These are phyloP conservation scores for Leishmania mexicana DNA, from an alignment of 208 protist species.

Conservation along the genomic window DNA sequence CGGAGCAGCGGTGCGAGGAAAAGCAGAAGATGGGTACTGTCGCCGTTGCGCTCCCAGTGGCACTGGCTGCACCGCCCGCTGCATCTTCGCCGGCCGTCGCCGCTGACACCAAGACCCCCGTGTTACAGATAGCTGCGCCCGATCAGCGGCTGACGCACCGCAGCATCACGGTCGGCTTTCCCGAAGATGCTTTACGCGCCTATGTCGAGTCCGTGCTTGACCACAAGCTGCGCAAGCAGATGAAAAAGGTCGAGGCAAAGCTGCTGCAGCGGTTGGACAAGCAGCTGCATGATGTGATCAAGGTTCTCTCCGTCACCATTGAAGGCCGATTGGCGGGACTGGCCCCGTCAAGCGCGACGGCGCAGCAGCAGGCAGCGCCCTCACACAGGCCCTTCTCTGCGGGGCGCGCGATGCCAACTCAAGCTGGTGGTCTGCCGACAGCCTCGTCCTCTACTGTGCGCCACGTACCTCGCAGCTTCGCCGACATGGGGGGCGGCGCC, in stretches of 20 bases:
- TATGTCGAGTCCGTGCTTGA: conserved; percentile 77
- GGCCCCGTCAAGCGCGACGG: not conserved
- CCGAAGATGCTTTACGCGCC: conserved; percentile 65
- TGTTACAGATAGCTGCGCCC: not conserved
- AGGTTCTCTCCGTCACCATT: conserved; percentile 50
- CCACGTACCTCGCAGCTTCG: not conserved
- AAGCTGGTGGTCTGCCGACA: not conserved
- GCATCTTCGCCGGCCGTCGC: not conserved
- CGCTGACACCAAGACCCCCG: not conserved
- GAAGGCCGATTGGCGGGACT: conserved; percentile 47
- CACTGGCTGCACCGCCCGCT: not conserved
- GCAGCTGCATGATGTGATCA: conserved; percentile 68
- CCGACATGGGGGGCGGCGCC: not conserved
- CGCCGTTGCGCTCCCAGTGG: conserved; percentile 6
- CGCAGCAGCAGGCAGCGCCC: not conserved
- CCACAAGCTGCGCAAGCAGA: conserved; percentile 58
- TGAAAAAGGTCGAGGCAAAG: conserved; percentile 59
- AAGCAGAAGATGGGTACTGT: conserved; percentile 18
- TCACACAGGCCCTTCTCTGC: not conserved
- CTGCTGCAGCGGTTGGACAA: conserved; percentile 67
- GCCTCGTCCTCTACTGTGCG: not conserved
- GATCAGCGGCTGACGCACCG: conserved; percentile 43
- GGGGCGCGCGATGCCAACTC: not conserved
- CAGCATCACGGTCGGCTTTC: conserved; percentile 77
- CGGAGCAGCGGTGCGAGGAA: conserved; percentile 43